Conservation (phyloP, 2,329 filamentous ascomycete species). For the Xylaria sp. region DNA sequence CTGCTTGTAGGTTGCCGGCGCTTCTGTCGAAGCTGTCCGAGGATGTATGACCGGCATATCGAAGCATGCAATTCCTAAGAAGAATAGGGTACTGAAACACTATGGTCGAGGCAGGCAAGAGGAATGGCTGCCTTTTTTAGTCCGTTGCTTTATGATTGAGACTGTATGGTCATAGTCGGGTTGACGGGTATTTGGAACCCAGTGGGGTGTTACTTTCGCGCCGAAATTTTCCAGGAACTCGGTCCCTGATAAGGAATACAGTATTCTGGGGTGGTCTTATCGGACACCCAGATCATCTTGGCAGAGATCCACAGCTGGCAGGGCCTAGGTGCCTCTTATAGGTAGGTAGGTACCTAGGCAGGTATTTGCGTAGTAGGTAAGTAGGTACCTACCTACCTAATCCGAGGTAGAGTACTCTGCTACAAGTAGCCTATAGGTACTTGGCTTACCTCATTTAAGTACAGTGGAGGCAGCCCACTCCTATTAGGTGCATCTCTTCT, state of each 20-base stretch:
- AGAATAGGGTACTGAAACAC: not conserved
- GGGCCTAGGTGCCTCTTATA: not conserved
- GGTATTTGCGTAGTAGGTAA: not conserved
- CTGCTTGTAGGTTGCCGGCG: constrained; percentile 83
- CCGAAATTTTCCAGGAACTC: constrained; percentile 23
- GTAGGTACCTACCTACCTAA: not conserved
- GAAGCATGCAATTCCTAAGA: not conserved
- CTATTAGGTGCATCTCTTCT: constrained; percentile 7
- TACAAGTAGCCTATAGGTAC: not conserved
- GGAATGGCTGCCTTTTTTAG: not conserved
- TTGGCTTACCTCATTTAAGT: not conserved
- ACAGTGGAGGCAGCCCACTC: too few species aligned
- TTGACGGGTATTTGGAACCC: not conserved
- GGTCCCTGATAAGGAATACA: constrained; percentile 21
- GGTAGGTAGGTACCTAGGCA: not conserved
- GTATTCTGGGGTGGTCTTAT: constrained; percentile 5
- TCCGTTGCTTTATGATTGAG: not conserved
- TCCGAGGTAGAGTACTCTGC: not conserved
- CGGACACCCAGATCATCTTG: not conserved
- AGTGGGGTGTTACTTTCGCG: constrained; percentile 19
- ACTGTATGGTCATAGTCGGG: not conserved
- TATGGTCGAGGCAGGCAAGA: not conserved
- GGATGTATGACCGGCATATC: constrained; percentile 61
- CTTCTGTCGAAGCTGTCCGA: constrained; percentile 56
- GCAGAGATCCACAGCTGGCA: not conserved